phyloP scores from a whole-genome alignment of 495 filamentous ascomycete genomes.

The Halenospora varia region DNA sequence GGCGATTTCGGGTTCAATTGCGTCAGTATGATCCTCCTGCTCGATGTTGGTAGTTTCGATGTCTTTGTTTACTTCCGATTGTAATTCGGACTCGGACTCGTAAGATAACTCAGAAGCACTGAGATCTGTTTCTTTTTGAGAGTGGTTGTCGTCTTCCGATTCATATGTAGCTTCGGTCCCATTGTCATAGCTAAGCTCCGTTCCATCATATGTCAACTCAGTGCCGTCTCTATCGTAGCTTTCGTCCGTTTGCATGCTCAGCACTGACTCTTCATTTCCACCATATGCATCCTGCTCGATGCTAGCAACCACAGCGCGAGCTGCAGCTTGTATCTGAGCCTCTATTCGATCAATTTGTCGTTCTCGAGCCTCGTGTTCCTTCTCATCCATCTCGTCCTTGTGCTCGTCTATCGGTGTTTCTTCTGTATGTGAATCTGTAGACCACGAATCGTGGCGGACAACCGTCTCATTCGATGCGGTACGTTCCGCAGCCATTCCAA shows the following conservation, averaged over 20 bases:
- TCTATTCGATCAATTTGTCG: slow-evolving; percentile 24
- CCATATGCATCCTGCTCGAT: slow-evolving; percentile 29
- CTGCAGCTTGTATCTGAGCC: slow-evolving; percentile 41
- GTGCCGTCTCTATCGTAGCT: slow-evolving; percentile 17
- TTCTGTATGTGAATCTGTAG: slow-evolving; percentile 6
- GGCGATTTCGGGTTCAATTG: too few species aligned
- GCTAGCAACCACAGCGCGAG: slow-evolving; percentile 34
- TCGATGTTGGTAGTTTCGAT: neutral
- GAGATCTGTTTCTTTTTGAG: slow-evolving; percentile 2
- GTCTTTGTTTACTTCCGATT: neutral
- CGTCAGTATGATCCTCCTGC: neutral
- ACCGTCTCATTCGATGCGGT: slow-evolving; percentile 14
- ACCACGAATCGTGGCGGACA: slow-evolving; percentile 18
- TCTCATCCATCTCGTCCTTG: slow-evolving; percentile 6
- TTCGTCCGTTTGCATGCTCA: slow-evolving; percentile 32
- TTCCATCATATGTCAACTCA: slow-evolving; percentile 23
- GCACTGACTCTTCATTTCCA: slow-evolving; percentile 28
- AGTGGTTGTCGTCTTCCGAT: slow-evolving; percentile 17
- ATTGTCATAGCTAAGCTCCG: slow-evolving; percentile 18
- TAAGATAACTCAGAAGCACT: neutral
- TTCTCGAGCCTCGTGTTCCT: slow-evolving; percentile 15
- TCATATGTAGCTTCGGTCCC: slow-evolving; percentile 18
- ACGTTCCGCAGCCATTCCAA: slow-evolving; percentile 23
- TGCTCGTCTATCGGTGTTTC: neutral
- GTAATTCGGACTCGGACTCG: slow-evolving; percentile 12